Conservation (phyloP, 2,329 filamentous ascomycete genomes). For the Claviceps arundinis region DNA sequence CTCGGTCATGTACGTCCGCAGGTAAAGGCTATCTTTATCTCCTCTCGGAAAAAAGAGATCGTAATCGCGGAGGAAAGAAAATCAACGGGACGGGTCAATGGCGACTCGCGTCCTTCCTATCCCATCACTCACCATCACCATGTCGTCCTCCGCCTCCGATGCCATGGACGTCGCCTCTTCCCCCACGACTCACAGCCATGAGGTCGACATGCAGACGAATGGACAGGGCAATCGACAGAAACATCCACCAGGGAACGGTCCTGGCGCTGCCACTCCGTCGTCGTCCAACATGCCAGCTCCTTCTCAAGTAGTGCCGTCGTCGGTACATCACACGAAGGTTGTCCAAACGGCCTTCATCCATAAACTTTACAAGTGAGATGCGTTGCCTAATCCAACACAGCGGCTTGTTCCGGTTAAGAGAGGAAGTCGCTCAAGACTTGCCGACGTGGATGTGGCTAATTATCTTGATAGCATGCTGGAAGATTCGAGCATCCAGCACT, state of each 20-base stretch:
- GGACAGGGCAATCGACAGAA: conserved; percentile 24
- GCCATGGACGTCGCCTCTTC: conserved; percentile 50
- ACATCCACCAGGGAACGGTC: conserved; percentile 26
- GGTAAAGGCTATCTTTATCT: not conserved
- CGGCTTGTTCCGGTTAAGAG: not conserved
- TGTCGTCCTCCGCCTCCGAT: conserved; percentile 45
- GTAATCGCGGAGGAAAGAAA: not conserved
- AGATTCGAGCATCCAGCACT: conserved; percentile 79
- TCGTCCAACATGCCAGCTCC: conserved; percentile 35
- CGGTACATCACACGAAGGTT: conserved; percentile 87
- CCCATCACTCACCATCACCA: conserved; percentile 42
- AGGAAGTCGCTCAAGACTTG: no score
- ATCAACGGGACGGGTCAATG: conserved; percentile 5
- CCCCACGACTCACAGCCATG: conserved; percentile 31
- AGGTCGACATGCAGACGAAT: conserved; percentile 28
- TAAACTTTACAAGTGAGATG: conserved; percentile 85
- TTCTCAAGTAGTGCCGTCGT: conserved; percentile 42
- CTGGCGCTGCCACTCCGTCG: conserved; percentile 16
- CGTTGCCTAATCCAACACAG: not conserved
- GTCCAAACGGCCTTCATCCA: conserved; percentile 98
- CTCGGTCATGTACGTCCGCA: not conserved
- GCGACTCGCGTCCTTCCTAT: conserved; percentile 44
- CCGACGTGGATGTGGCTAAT: not conserved
- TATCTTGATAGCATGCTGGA: conserved; percentile 71
- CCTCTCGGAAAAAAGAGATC: not conserved